Evolutionary conservation across 1,284 basidiomycete genomes (phyloP), one percentile per base, ranked within the genome.

Genomic region (Malassezia vespertilionis): DNA sequence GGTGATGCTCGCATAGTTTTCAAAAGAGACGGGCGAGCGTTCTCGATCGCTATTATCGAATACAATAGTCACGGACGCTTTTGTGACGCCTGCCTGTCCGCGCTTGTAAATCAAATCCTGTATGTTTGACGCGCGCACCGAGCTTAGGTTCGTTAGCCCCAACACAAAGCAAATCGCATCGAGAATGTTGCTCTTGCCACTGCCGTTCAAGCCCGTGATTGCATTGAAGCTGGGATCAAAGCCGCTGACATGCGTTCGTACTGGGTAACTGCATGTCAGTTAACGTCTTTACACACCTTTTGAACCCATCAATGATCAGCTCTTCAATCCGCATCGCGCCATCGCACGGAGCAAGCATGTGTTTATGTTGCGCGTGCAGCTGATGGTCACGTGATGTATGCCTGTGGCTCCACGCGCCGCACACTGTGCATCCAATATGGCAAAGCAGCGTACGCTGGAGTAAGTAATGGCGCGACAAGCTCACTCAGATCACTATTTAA

Each of bases 21-120:
- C 83, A 35, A 86, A 80, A 1, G 89, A 89, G 2, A 83, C 78
- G 0, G 90, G 93, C 56, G 86, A 87, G 52, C 80, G 88, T 15
- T 79, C 76, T 23, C 80, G 78, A 71, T 97, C 89, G n/a, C 86
- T 85, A 71, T 99, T 99, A 77, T 97, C 88, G 71, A 99, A 99
- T 1, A 97, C 90, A 64, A 97, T 89, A 12, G 93, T 96, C 2
- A 99, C 93, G 53, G 87, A 91, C 0, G 93, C 93, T 75, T 93
- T 93, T 4, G 87, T 90, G 52, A 97, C 78, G 15, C 93, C 93
- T 9, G 93, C 91, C 71, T 96, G 90, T 3, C 93, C 93, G 35
- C 91, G 86, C 72, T 86, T 93, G 78, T 93, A 93, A 53, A 97
- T 96, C 58, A 97, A 80, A 71, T 99, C 93, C 72, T 90, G 86